Evolutionary conservation across 2,329 filamentous ascomycete genomes (phyloP).

Genomic region (Aspergillus candidus): DNA sequence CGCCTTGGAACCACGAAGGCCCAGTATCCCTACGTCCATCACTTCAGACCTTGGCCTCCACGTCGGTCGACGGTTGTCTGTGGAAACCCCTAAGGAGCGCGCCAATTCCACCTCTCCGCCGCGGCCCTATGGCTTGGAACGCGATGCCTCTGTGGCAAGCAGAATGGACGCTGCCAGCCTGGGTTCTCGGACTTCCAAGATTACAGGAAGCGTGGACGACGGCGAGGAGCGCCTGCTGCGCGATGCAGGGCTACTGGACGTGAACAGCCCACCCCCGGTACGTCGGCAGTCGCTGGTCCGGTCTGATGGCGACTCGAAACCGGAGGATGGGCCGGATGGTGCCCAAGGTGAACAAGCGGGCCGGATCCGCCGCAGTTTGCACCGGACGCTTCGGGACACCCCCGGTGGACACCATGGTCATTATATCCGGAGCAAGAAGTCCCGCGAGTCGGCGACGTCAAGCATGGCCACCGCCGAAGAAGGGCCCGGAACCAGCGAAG

Average conservation of each 20-base stretch:
- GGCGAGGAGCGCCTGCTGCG: constrained; percentile 62
- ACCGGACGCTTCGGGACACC: constrained; percentile 80
- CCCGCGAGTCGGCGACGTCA: constrained; percentile 61
- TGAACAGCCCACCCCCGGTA: constrained; percentile 39
- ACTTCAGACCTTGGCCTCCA: constrained; percentile 25
- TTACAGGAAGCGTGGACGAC: constrained; percentile 50
- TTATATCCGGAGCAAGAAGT: constrained; percentile 66
- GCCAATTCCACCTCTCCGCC: constrained; percentile 21
- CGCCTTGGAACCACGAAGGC: constrained; percentile 22
- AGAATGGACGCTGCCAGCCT: constrained; percentile 32
- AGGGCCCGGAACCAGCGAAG: constrained; percentile 42
- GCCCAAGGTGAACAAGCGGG: constrained; percentile 50
- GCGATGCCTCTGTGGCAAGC: constrained; percentile 34
- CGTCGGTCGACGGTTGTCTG: constrained; percentile 24
- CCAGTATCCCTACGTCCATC: constrained; percentile 28
- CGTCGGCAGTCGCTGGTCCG: constrained; percentile 35
- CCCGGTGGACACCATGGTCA: constrained; percentile 54
- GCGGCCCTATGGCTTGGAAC: constrained; percentile 24
- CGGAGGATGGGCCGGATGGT: constrained; percentile 33
- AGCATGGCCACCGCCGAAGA: constrained; percentile 52
- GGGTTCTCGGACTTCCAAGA: constrained; percentile 28
- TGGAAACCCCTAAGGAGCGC: constrained; percentile 22
- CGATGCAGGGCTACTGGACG: constrained; percentile 59
- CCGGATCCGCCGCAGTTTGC: constrained; percentile 75
- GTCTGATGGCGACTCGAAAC: constrained; percentile 40